These are phyloP conservation scores for Centaurea solstitialis DNA, from an alignment of 129 eudicot species.

Conservation along the genomic window DNA sequence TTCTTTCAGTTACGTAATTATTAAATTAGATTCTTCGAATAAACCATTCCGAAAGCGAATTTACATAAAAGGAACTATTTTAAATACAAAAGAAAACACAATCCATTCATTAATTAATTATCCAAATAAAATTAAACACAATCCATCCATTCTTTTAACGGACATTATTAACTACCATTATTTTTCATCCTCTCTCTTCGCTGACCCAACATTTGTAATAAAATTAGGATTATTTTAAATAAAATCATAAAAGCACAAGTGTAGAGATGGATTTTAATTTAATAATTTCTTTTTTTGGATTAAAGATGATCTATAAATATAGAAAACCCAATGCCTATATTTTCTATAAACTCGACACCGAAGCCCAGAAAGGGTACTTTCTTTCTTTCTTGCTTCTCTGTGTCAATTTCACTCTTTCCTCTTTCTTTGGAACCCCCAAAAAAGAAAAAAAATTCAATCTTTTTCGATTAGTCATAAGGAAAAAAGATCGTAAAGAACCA, in stretches of 20 bases:
- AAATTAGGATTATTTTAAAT: not conserved
- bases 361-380: not conserved
- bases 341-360: slow-evolving; percentile 5
- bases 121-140: not conserved
- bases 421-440: slow-evolving; percentile 18
- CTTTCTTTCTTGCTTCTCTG: slow-evolving; percentile 8
- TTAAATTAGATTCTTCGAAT: not conserved
- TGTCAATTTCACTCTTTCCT: slow-evolving; percentile 24
- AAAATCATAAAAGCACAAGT: slow-evolving; percentile 11
- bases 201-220: slow-evolving; percentile 25
- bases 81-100: not conserved
- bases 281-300: not conserved
- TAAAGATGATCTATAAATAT: slow-evolving; percentile 31
- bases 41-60: not conserved
- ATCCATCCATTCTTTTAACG: slow-evolving; percentile 8
- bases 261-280: slow-evolving; percentile 19
- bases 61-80: not conserved
- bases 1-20: too few relatives aligned
- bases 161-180: not conserved
- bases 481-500: not conserved
- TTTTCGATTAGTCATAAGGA: not conserved
- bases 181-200: slow-evolving; percentile 10
- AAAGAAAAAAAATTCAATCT: too few relatives aligned
- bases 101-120: not conserved
- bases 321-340: slow-evolving; percentile 26